These are phyloP conservation scores for Pseudogymnoascus sp. DNA, from an alignment of 2,329 filamentous ascomycete species.

Conservation along the genomic window DNA sequence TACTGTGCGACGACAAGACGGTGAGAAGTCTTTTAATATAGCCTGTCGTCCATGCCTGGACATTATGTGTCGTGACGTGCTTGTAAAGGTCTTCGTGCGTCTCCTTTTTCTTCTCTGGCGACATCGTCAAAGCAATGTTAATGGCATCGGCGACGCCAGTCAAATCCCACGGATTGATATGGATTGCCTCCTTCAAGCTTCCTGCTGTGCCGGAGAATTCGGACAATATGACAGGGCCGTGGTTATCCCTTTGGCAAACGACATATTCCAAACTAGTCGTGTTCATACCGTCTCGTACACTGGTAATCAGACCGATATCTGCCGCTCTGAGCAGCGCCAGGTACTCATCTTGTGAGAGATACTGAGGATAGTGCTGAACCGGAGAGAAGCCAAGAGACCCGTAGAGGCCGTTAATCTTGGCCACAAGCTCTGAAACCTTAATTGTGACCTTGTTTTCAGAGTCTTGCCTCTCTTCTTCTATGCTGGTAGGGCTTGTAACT, in stretches of 20 bases:
- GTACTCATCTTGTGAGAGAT: constrained; percentile 82
- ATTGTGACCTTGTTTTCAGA: constrained; percentile 72
- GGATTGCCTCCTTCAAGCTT: constrained; percentile 74
- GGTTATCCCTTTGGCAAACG: constrained; percentile 77
- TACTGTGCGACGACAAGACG: constrained; percentile 69
- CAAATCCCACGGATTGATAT: constrained; percentile 95
- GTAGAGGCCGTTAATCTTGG: constrained; percentile 83
- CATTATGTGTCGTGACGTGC: constrained; percentile 77
- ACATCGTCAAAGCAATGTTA: constrained; percentile 71
- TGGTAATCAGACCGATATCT: constrained; percentile 90
- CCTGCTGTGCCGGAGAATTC: constrained; percentile 94
- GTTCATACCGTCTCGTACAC: constrained; percentile 95
- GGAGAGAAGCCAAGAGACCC: constrained; percentile 83
- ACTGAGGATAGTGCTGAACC: constrained; percentile 91
- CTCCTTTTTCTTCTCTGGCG: constrained; percentile 50
- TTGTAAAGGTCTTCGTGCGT: constrained; percentile 71
- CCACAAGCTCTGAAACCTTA: constrained; percentile 83
- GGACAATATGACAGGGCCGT: constrained; percentile 84
- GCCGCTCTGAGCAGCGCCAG: constrained; percentile 85
- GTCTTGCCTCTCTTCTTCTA: constrained; percentile 70
- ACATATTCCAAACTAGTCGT: constrained; percentile 94
- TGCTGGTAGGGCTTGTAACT: constrained; percentile 78
- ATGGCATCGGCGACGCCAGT: constrained; percentile 77
- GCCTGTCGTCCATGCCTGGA: constrained; percentile 75
- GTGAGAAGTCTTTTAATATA: constrained; percentile 72